phyloP scores from a whole-genome alignment of 1,139 yeast genomes.

The Taphrina flavorubra region DNA sequence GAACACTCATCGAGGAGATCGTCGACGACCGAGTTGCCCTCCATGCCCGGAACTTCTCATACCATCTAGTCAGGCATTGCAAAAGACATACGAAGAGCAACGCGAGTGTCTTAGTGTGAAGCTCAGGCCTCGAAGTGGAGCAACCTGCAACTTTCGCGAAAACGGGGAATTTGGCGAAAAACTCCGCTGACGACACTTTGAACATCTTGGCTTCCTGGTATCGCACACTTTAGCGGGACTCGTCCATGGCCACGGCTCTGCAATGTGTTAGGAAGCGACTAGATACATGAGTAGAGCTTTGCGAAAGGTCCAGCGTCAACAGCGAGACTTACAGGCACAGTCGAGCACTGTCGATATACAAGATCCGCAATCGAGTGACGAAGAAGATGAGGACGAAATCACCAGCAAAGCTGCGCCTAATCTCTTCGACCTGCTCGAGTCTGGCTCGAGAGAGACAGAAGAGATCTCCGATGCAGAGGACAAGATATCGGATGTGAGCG shows the following conservation, averaged over 20 bases:
- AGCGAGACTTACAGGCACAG: constrained; percentile 4
- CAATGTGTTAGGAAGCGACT: not conserved
- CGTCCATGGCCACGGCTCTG: not conserved
- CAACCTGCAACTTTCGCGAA: not conserved
- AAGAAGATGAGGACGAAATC: constrained; percentile 6
- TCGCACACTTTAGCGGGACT: not conserved
- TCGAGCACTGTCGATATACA: not conserved
- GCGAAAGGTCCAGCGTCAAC: constrained; percentile 35
- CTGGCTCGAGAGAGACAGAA: constrained; percentile 9
- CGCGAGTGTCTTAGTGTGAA: no score
- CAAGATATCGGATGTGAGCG: not conserved
- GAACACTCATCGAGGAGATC: constrained; percentile 37
- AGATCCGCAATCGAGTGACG: constrained; percentile 7
- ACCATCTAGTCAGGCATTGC: no score
- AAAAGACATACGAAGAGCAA: no score
- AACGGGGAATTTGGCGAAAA: not conserved
- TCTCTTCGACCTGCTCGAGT: constrained; percentile 37
- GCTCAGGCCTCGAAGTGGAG: not conserved
- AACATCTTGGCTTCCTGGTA: no score
- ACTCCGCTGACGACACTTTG: constrained; percentile 4
- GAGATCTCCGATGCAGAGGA: constrained; percentile 17
- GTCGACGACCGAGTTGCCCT: constrained; percentile 29
- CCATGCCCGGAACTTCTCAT: constrained; percentile 8
- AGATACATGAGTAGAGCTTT: constrained; percentile 29
- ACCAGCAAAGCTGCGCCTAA: constrained; percentile 17